Evolutionary conservation across 176 grass and related monocot genomes (phyloP), one percentile per base, ranked within the genome.

Genomic region (Triticum monococcum): DNA sequence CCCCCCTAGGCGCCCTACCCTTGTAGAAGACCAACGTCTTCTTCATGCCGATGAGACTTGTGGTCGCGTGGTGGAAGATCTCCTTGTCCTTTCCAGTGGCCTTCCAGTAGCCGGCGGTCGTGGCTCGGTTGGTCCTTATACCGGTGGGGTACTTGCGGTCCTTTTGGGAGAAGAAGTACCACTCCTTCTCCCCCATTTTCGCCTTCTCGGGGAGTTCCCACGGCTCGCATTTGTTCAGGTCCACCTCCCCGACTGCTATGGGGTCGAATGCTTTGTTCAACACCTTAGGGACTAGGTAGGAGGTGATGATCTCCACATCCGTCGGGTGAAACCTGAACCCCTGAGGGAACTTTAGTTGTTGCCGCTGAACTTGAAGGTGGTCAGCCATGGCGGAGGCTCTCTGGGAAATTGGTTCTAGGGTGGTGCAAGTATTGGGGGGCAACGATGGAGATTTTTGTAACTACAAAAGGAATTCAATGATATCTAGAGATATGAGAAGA

Each of bases 261-360:
- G 88, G 43, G 36, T 22, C 79, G 54, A 94, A 94, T 33, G 18
- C 14, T 1, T 13, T 68, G 4, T 90, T 61, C 1, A 43, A 22
- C 18, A 91, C 90, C 88, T 92, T 94, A 16, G 85, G 86, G 0
- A 35, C 83, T 18, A 97, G 85, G 84, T 97, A 97, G 68, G 30
- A 56, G 54, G 17, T 88, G 65, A 97, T 89, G 56, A 97, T 92
- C 84, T 94, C 95, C 30, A 86, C 88, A 17, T 97, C 92, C 0
- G 26, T 81, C 1, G 95, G 95, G 26, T 89, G 61, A 77, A 94
- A 97, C 26, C 88, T 67, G 64, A 97, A 97, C 1, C 95, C 95
- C 1, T 84, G 86, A 5, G 90, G 92, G 2, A 94, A 40, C 0
- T 89, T 50, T 6, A 38, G n/a, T 24, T 72, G 70, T 1, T 43